Evolutionary conservation across 345 rosid species (phyloP).

Genomic region (Dipteronia sinensis): DNA sequence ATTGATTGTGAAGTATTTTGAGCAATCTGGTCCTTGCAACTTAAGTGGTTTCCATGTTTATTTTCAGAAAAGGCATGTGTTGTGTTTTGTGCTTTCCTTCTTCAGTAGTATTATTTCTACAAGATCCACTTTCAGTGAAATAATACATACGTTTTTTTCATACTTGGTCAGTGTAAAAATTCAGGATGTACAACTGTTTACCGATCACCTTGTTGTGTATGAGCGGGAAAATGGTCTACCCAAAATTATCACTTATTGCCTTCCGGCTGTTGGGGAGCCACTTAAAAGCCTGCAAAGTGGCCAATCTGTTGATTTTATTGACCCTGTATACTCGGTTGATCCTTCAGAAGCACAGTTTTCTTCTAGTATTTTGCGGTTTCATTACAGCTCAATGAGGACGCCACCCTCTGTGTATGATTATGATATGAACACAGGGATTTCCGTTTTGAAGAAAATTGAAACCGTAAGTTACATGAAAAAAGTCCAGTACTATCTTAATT

Average conservation of each 20-base stretch:
- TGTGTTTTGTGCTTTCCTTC: not conserved
- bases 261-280: constrained; percentile 75
- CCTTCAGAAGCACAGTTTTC: constrained; percentile 55
- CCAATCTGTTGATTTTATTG: constrained; percentile 64
- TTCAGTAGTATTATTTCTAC: not conserved
- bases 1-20: not conserved
- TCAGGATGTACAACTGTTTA: constrained; percentile 74
- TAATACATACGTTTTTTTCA: constrained; percentile 16
- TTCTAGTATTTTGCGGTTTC: constrained; percentile 71
- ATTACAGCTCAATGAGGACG: constrained; percentile 81
- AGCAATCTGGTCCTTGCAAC: not conserved
- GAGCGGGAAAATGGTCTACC: constrained; percentile 85
- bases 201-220: constrained; percentile 68
- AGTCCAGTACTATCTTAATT: not conserved
- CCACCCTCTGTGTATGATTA: constrained; percentile 82
- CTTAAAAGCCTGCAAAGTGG: constrained; percentile 64
- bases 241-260: constrained; percentile 60
- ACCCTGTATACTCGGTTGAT: constrained; percentile 66
- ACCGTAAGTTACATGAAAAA: constrained; percentile 49
- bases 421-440: constrained; percentile 72
- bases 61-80: not conserved
- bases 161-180: constrained; percentile 65
- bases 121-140: constrained; percentile 8
- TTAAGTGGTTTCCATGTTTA: not conserved
- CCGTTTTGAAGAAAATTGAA: constrained; percentile 80